phyloP scores from a whole-genome alignment of 2,329 filamentous ascomycete genomes.

The Epichloe coenophiala region DNA sequence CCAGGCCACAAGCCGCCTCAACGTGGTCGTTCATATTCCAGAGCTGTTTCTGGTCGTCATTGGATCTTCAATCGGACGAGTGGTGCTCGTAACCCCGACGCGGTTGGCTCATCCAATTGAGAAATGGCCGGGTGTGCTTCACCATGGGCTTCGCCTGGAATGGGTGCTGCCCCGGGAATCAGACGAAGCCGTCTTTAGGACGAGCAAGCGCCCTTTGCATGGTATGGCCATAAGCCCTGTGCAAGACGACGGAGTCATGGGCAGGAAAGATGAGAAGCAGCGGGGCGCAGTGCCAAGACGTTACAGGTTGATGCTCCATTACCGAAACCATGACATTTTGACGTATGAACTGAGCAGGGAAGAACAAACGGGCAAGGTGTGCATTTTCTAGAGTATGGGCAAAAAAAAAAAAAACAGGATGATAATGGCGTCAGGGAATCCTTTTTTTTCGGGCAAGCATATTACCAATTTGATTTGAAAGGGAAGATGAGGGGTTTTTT shows the following conservation, averaged over 20 bases:
- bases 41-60: conserved; percentile 57
- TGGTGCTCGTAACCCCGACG: conserved; percentile 46
- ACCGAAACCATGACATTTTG: conserved; percentile 54
- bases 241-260: conserved; percentile 27
- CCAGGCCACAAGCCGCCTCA: conserved; percentile 29
- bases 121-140: conserved; percentile 10
- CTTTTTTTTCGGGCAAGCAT: too few relatives aligned
- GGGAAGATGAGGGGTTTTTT: too few relatives aligned
- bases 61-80: conserved; percentile 53
- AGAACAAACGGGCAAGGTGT: conserved; percentile 21
- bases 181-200: conserved; percentile 31
- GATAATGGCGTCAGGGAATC: not conserved
- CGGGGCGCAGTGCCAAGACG: conserved; percentile 24
- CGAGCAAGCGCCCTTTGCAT: conserved; percentile 40
- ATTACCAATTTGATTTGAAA: not conserved
- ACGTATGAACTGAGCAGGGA: conserved; percentile 51
- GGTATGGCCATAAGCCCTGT: conserved; percentile 57
- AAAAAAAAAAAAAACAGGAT: not conserved
- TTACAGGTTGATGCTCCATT: conserved; percentile 60
- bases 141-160: conserved; percentile 39
- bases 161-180: conserved; percentile 32
- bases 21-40: conserved; percentile 50
- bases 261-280: conserved; percentile 10
- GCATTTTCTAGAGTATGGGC: conserved; percentile 17
- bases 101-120: conserved; percentile 15